Conservation (phyloP, 306 rosid genomes). For the Dryas alaskensis region DNA sequence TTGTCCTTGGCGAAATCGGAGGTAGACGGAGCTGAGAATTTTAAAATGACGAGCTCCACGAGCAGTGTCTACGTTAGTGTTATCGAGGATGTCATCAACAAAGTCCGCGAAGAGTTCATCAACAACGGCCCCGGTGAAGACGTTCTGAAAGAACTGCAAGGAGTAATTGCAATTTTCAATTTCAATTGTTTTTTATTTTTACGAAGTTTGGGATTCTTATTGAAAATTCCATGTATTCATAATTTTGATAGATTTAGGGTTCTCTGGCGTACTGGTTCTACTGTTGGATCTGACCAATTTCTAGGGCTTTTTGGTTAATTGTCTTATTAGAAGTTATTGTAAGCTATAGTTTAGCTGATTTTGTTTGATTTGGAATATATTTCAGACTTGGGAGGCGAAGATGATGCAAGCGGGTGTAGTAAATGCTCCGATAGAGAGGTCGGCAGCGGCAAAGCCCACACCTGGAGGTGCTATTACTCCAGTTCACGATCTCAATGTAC, state of each 20-base stretch:
- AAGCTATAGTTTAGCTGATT: conserved; percentile 22
- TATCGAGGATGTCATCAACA: conserved; percentile 88
- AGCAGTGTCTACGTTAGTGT: conserved; percentile 87
- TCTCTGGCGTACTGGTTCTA: conserved; percentile 26
- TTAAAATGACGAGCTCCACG: conserved; percentile 60
- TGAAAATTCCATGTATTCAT: not conserved
- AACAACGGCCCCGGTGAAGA: conserved; percentile 87
- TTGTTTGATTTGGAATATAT: not conserved
- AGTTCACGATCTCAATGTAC: conserved; percentile 97
- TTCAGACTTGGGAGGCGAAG: conserved; percentile 89
- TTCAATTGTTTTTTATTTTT: not conserved
- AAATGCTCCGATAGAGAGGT: conserved; percentile 75
- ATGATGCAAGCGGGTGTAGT: conserved; percentile 86
- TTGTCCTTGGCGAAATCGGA: conserved; percentile 14
- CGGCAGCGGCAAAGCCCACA: conserved; percentile 51
- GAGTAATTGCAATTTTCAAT: conserved; percentile 47
- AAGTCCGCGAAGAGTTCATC: conserved; percentile 88
- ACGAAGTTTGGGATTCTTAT: not conserved
- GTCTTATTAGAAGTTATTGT: conserved; percentile 11
- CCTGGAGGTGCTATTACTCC: conserved; percentile 88
- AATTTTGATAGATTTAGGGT: conserved; percentile 11
- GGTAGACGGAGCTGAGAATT: conserved; percentile 22
- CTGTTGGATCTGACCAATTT: conserved; percentile 53
- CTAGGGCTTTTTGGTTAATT: conserved; percentile 28
- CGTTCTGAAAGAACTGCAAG: conserved; percentile 97